Evolutionary conservation across 768 basidiomycete species (phyloP), one percentile per base, ranked within the genome.

Genomic region (Imleria badia): DNA sequence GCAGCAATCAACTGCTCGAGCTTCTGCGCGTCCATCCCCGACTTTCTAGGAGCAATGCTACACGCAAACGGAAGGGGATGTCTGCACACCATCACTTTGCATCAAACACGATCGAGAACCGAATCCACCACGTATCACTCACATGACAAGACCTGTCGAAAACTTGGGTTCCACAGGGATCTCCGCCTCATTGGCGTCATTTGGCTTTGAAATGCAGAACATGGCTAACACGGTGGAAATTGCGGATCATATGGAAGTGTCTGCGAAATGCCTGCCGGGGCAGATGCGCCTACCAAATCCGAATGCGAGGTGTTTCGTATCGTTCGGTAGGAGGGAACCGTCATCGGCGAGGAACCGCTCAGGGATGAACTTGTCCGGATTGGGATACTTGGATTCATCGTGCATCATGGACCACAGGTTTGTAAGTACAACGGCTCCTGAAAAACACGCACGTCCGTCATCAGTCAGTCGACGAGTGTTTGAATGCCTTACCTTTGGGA

Each of bases 251-350:
- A 61, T 6, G 2, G 62, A 61, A 1, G 23, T 13, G 20, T 64
- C 60, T 12, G 62, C 62, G 19, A 65, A 54, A 29, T 56, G 42
- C 17, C 60, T 48, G 5, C 66, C 66, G 12, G 51, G 49, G 35
- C 63, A 67, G 38, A 58, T 58, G 38, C 66, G 62, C 22, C 64
- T 49, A 40, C 66, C 66, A 22, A 68, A 68, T 19, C 66, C 66
- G 31, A 60, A 67, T 8, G 46, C 52, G 22, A 61, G 40, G 40
- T 45, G 33, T 10, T 48, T 40, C 3, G 35, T 41, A 6, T 45
- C 42, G 40, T 58, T 51, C 3, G 33, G 11, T 8, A 36, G 35
- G 35, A 36, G 35, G 12, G 55, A 36, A 3, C 55, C 51, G 7
- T 56, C 55, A 0, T 45, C 33, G 12, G 48, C 40, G 6, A 56